These are phyloP conservation scores for Fonsecaea nubica DNA, from an alignment of 2,329 filamentous ascomycete species.

Conservation along the genomic window DNA sequence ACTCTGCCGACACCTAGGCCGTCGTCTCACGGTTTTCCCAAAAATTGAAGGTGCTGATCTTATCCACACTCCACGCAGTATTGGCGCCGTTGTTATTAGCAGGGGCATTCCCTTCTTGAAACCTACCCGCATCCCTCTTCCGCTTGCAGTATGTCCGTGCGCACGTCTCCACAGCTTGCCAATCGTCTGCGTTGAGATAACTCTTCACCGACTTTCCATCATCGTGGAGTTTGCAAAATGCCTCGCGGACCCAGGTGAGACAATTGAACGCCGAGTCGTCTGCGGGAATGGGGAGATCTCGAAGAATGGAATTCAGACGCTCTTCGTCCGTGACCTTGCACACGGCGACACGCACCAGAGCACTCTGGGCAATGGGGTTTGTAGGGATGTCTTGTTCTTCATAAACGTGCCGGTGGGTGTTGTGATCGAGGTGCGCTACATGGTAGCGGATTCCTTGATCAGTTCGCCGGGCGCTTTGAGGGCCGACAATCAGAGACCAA, in stretches of 20 bases:
- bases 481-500: conserved; percentile 37
- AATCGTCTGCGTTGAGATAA: conserved; percentile 37
- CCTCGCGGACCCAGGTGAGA: conserved; percentile 38
- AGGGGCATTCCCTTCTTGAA: conserved; percentile 16
- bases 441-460: conserved; percentile 37
- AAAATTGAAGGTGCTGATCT: conserved; percentile 40
- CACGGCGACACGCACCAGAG: conserved; percentile 34
- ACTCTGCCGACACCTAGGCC: conserved; percentile 15
- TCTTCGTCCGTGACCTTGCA: conserved; percentile 38
- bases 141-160: conserved; percentile 39
- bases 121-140: conserved; percentile 36
- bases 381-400: conserved; percentile 38
- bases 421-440: conserved; percentile 32
- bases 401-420: conserved; percentile 31
- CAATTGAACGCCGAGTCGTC: conserved; percentile 37
- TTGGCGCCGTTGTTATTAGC: conserved; percentile 9
- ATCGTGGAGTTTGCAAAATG: conserved; percentile 31
- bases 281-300: conserved; percentile 23
- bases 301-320: conserved; percentile 34
- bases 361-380: conserved; percentile 26
- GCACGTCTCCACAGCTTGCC: conserved; percentile 36
- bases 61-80: conserved; percentile 29
- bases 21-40: conserved; percentile 41
- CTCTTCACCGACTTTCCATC: conserved; percentile 33
- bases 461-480: conserved; percentile 29